Base-by-base conservation (phyloP, 345 rosid species). In the Corchorus capsularis region DNA sequence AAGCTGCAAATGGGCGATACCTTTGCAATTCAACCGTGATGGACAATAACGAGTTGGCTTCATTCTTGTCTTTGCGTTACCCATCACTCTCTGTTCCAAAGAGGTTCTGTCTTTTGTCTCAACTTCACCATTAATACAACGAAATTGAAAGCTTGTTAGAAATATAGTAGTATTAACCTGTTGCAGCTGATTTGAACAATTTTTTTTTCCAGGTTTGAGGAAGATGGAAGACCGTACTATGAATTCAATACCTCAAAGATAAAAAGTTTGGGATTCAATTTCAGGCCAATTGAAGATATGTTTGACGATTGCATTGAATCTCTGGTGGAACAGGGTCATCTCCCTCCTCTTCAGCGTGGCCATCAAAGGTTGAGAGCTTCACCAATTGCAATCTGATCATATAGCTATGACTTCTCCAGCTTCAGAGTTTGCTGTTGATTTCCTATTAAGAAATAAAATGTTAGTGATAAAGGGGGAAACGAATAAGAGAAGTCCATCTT, bases 281-380 rank as follows among this genome's bases (percentile, higher is more conserved):
- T 92, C 87, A 92, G 88, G 85, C 12, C 92, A 5, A 79, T 90
- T 13, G 67, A 87, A 62, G 82, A 89, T 59, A 92, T 92, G 97
- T 89, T 91, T 15, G 92, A 91, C 50, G 97, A 94, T 74, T 87
- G 91, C 75, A 72, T 92, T 62, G 82, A 87, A 56, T 92, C 94
- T 17, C 72, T 92, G 2, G 80, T 84, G 20, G 82, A 88, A 66
- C 91, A 88, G 71, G 90, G 90, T 77, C 79, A 87, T 79, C 85
- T 89, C 75, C 62, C 85, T 34, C 62, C 85, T 34, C 52, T 62
- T 74, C 56, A 41, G 17, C 14, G 35, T 69, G 22, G 70, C 63
- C 6, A 19, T 16, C 47, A 45, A 9, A 45, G 45, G 5, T 7
- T 7, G 7, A 27, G 27, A 27, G 27, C 45, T 41, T 1, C 7